Percentiles rank a stretch among this genome's conserved stretches.
phyloP scores from a whole-genome alignment of 83 land plant species.

The Thuja plicata region DNA sequence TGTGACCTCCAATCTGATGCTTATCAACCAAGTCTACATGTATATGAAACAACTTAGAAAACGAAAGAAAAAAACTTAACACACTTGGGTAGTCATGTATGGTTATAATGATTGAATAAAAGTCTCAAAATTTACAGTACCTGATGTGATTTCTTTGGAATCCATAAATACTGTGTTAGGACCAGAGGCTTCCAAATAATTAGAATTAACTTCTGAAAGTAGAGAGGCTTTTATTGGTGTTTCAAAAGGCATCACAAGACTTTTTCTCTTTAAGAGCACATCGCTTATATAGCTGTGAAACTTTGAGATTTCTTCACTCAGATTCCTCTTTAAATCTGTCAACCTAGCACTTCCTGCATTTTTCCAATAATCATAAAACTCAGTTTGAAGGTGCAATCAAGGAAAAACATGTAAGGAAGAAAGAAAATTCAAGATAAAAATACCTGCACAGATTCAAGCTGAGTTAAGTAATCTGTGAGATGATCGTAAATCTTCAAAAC shows the following conservation, averaged over 20 bases:
- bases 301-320: not conserved
- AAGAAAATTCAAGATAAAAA: not conserved
- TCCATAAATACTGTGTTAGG: not conserved
- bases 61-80: rapidly evolving
- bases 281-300: not conserved
- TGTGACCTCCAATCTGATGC: not conserved
- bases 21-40: not conserved
- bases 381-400: not conserved
- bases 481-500: not conserved
- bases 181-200: not conserved
- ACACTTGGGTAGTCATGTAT: not conserved
- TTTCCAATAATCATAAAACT: no score
- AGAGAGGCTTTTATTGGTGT: not conserved
- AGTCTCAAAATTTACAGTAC: not conserved
- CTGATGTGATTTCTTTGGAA: not conserved
- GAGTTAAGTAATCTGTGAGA: not conserved
- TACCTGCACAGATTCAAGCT: not conserved
- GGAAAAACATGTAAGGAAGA: no score
- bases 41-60: no score
- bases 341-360: not conserved
- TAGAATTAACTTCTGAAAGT: not conserved
- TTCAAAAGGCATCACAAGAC: not conserved
- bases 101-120: no score
- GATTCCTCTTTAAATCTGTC: not conserved
- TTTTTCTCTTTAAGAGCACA: not conserved